Conservation (phyloP, 2,329 filamentous ascomycete species). For the Colletotrichum musae region DNA sequence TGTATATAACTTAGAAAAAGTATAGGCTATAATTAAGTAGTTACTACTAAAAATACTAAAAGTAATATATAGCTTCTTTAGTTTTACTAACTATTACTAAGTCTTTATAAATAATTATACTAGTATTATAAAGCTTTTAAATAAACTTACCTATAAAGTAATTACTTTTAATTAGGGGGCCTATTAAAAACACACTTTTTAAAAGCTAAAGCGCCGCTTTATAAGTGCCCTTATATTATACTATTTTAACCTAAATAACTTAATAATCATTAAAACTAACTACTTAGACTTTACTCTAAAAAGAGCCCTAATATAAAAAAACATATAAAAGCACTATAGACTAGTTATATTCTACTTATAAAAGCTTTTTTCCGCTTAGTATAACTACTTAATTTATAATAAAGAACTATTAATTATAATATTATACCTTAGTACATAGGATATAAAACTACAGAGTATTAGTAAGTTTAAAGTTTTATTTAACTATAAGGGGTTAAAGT, state of each 20-base stretch:
- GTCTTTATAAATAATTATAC: too few relatives aligned
- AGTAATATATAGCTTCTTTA: not conserved
- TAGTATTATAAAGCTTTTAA: too few relatives aligned
- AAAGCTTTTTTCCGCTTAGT: not conserved
- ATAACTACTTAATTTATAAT: constrained; percentile 25
- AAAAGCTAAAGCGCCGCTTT: not conserved
- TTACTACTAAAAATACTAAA: not conserved
- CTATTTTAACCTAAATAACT: not conserved
- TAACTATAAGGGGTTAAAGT: constrained; percentile 11
- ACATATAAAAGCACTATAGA: not conserved
- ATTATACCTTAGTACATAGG: not conserved
- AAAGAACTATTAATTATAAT: not conserved
- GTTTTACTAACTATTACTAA: constrained; percentile 6
- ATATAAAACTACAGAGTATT: constrained; percentile 3
- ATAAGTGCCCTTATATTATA: not conserved
- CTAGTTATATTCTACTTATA: not conserved
- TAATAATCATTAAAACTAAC: not conserved
- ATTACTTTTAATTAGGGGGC: too few relatives aligned
- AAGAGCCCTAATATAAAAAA: not conserved
- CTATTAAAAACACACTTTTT: too few relatives aligned
- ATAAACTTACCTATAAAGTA: too few relatives aligned
- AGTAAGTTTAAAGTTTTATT: not conserved
- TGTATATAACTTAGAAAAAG: not conserved
- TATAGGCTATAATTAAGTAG: not conserved
- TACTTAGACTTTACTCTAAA: not conserved